Evolutionary conservation across 306 rosid genomes (phyloP).

Genomic region (Echinosophora koreensis): DNA sequence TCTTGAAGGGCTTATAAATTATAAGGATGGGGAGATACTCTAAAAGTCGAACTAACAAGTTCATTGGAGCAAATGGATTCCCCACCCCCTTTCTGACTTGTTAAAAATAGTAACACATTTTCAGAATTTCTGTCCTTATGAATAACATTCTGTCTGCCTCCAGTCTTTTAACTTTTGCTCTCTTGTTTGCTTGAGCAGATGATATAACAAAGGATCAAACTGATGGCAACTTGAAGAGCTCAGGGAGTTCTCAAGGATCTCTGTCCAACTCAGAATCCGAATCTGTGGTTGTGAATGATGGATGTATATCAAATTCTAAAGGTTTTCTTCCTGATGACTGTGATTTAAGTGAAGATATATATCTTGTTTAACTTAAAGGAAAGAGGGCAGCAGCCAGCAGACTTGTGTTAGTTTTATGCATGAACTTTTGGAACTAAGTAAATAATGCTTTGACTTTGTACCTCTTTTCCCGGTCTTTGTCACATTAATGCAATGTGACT

Average conservation of each 20-base stretch:
- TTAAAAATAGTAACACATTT: neutral
- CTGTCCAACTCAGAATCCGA: conserved; percentile 59
- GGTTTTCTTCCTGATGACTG: conserved; percentile 53
- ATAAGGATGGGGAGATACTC: neutral
- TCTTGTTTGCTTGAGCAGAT: conserved; percentile 59
- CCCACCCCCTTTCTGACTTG: neutral
- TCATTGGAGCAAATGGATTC: neutral
- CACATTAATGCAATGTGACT: conserved; percentile 5
- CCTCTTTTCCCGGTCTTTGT: neutral
- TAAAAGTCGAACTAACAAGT: neutral
- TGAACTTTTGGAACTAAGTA: conserved; percentile 14
- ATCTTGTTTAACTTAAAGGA: neutral
- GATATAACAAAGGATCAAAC: conserved; percentile 51
- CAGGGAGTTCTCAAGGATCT: conserved; percentile 58
- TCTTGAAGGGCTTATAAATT: neutral
- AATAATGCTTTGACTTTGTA: conserved; percentile 1
- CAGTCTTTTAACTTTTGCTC: conserved; percentile 31
- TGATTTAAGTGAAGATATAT: neutral
- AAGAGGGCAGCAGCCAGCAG: neutral
- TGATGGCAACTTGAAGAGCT: conserved; percentile 58
- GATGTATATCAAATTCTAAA: conserved; percentile 55
- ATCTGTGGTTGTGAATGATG: conserved; percentile 58
- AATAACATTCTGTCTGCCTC: conserved; percentile 11
- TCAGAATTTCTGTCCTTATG: neutral
- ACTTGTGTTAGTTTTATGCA: conserved; percentile 26